Evolutionary conservation across 768 basidiomycete genomes (phyloP).

Genomic region (Gloeopeniophorella convolvens): DNA sequence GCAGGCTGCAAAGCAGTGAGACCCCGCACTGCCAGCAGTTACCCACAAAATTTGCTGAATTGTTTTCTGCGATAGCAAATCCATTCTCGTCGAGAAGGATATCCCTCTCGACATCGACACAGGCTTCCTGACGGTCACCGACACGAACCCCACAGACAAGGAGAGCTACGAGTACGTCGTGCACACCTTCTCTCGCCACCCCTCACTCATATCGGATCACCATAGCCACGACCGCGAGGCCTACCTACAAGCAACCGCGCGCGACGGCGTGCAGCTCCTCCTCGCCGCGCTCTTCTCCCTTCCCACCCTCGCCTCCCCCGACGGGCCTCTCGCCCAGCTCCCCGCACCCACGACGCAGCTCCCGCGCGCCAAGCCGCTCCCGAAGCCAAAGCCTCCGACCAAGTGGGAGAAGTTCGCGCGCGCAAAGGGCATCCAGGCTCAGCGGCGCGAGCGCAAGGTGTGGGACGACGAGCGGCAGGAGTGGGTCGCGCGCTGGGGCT

Average conservation of each 20-base stretch:
- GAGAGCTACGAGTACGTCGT: constrained; percentile 70
- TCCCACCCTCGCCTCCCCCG: constrained; percentile 65
- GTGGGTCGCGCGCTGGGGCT: constrained; percentile 90
- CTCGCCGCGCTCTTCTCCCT: constrained; percentile 75
- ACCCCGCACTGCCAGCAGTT: not conserved
- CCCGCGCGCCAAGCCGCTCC: constrained; percentile 88
- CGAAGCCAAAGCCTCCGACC: constrained; percentile 85
- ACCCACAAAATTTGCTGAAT: not conserved
- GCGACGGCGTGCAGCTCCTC: constrained; percentile 79
- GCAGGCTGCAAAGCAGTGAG: constrained; percentile 19
- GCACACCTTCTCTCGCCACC: not conserved
- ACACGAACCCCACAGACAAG: constrained; percentile 79
- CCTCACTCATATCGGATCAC: not conserved
- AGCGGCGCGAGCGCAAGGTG: constrained; percentile 64
- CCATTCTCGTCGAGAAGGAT: constrained; percentile 68
- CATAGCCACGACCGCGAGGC: constrained; percentile 70
- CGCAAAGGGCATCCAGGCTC: constrained; percentile 88
- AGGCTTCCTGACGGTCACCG: constrained; percentile 79
- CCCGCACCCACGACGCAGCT: constrained; percentile 71
- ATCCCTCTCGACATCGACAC: constrained; percentile 74
- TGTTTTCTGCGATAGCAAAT: constrained; percentile 42
- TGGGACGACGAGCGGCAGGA: constrained; percentile 96
- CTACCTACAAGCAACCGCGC: constrained; percentile 70
- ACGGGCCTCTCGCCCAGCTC: constrained; percentile 79
- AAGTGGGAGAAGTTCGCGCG: constrained; percentile 97